Conservation (phyloP, 2,329 filamentous ascomycete species). For the Knufia fluminis region DNA sequence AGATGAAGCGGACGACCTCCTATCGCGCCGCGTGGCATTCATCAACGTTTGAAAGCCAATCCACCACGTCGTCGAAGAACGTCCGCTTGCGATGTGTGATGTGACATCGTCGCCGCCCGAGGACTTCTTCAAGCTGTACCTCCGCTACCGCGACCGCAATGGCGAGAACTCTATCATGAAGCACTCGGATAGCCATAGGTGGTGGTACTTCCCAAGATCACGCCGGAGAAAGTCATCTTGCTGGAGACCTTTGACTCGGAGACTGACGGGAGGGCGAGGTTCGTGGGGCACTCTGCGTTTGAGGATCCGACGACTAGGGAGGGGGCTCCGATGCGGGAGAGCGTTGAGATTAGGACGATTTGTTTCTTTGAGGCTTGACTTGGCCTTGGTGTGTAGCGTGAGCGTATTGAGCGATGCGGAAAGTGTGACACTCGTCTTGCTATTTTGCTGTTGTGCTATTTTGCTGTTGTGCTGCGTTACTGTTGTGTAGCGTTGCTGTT, state of each 20-base stretch:
- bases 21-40: conserved; percentile 39
- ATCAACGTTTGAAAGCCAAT: conserved; percentile 46
- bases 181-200: conserved; percentile 28
- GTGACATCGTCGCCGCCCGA: conserved; percentile 27
- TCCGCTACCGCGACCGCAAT: conserved; percentile 31
- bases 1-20: conserved; percentile 34
- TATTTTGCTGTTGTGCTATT: too few relatives aligned
- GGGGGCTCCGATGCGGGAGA: conserved; percentile 30
- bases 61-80: conserved; percentile 29
- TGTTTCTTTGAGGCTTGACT: too few relatives aligned
- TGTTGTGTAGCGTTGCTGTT: too few relatives aligned
- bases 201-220: conserved; percentile 35
- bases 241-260: conserved; percentile 34
- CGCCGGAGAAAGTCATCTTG: conserved; percentile 29
- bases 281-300: conserved; percentile 34
- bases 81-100: conserved; percentile 35
- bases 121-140: conserved; percentile 35
- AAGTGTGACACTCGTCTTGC: too few relatives aligned
- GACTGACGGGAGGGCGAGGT: conserved; percentile 26
- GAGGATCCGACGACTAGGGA: conserved; percentile 27
- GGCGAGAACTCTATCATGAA: conserved; percentile 36
- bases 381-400: too few relatives aligned
- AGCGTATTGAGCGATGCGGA: too few relatives aligned
- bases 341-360: conserved; percentile 34
- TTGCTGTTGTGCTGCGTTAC: too few relatives aligned